Evolutionary conservation across 495 filamentous ascomycete species (phyloP).

Genomic region (Apodospora peruviana): DNA sequence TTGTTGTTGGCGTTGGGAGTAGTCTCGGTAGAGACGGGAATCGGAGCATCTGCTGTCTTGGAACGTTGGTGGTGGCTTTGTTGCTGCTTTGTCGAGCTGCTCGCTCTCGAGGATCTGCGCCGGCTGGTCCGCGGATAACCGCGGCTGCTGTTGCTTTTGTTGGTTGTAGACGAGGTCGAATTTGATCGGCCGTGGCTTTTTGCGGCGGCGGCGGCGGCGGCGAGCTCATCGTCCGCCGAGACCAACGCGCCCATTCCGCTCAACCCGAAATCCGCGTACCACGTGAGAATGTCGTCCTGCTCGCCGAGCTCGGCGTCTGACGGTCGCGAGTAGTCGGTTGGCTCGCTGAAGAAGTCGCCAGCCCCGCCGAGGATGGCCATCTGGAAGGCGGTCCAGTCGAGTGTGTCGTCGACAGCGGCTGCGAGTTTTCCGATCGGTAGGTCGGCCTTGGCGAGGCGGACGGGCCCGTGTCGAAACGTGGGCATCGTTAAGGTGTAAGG

Average conservation of each 20-base stretch:
- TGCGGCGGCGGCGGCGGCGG: too few relatives aligned
- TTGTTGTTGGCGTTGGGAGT: not conserved
- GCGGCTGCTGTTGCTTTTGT: not conserved
- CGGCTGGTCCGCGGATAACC: not conserved
- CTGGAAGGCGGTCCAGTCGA: conserved; percentile 55
- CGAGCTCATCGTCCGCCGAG: conserved; percentile 5
- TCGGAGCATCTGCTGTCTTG: not conserved
- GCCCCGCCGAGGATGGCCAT: conserved; percentile 48
- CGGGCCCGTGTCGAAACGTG: conserved; percentile 42
- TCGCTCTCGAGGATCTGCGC: not conserved
- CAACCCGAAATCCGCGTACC: conserved; percentile 42
- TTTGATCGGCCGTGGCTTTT: conserved; percentile 2
- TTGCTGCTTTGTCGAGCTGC: too few relatives aligned
- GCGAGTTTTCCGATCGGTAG: conserved; percentile 27
- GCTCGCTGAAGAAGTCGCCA: conserved; percentile 38
- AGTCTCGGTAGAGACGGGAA: not conserved
- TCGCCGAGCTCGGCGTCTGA: conserved; percentile 33
- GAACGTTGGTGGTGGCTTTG: too few relatives aligned
- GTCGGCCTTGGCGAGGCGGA: conserved; percentile 39
- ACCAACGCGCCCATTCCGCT: conserved; percentile 28
- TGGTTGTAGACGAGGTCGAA: not conserved
- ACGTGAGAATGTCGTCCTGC: conserved; percentile 33
- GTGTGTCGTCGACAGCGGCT: conserved; percentile 35
- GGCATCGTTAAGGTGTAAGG: conserved; percentile 37
- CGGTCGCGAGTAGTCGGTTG: conserved; percentile 32